Base-by-base conservation (phyloP, 139 green algal species). In the Ettlia oleoabundans region DNA sequence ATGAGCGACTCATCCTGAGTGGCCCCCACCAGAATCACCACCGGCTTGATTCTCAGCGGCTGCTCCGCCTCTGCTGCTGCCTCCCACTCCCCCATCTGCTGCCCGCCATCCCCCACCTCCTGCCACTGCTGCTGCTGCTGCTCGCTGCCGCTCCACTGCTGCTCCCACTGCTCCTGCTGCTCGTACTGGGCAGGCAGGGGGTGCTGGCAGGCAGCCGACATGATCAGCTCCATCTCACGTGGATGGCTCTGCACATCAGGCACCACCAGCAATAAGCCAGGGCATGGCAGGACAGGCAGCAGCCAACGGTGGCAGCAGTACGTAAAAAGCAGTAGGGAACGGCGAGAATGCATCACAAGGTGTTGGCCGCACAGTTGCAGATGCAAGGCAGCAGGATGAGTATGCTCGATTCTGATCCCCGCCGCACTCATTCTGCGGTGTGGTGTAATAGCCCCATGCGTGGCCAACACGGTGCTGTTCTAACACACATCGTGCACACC, bases 11-110 rank as follows among this genome's bases (percentile, higher is more conserved):
- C 77, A 7, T 68, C 84, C n/a, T 95, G 38, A 0, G 93, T 96
- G 19, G 94, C 94, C 26, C 94, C 94, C 33, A 93, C 88, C 21
- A 96, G 84, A 42, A 93, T 87, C 5, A 97, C 80, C 81, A 90
- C 69, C 1, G 88, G 83, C 76, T 92, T 91, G 24, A 52, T 35
- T n/a, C n/a, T 35, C 47, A 26, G 3, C 26, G 32, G 43, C 26
- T 28, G 32, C 22, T 19, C 26, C 33, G 21, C 8, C 6, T 2
- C 22, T 26, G 32, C 51, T 24, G 15, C n/a, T 21, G n/a, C 42
- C 80, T 86, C 58, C 64, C 76, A 21, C 47, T 86, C 15, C 47
- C 21, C 15, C 43, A 47, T 55, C 71, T 63, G 32, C 33, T 69
- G 13, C 37, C 21, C 71, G 4, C 2, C 72, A 18, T 6, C 41